Percentiles rank a stretch among this genome's conserved stretches.
Conservation (phyloP, 768 basidiomycete species). For the Suillus placidus region DNA sequence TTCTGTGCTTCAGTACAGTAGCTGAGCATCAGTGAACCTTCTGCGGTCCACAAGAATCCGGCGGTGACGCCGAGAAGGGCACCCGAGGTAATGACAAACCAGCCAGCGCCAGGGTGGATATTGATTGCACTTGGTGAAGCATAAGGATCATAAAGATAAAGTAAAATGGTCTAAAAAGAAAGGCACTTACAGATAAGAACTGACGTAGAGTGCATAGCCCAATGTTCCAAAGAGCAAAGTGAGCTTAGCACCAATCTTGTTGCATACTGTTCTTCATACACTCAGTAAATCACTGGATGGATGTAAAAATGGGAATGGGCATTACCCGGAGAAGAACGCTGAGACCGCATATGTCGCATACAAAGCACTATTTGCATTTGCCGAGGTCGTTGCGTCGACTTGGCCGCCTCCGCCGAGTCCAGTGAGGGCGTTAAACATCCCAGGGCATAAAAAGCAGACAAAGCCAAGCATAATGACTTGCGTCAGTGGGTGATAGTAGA, state of each 20-base stretch:
- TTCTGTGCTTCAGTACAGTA: slow-evolving; percentile 80
- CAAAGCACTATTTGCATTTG: slow-evolving; percentile 68
- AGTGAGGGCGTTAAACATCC: slow-evolving; percentile 76
- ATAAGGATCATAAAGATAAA: neutral
- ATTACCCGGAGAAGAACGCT: slow-evolving; percentile 69
- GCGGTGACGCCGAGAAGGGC: slow-evolving; percentile 72
- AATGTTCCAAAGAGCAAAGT: slow-evolving; percentile 74
- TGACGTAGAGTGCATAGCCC: slow-evolving; percentile 76
- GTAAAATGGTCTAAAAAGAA: neutral
- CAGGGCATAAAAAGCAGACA: slow-evolving; percentile 58
- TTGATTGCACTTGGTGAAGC: slow-evolving; percentile 55
- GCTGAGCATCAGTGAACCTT: slow-evolving; percentile 76
- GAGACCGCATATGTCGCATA: slow-evolving; percentile 61
- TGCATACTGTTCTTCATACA: slow-evolving; percentile 66
- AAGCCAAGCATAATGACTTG: slow-evolving; percentile 69
- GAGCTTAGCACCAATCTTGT: slow-evolving; percentile 68
- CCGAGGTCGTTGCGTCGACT: slow-evolving; percentile 61
- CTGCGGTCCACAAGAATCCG: slow-evolving; percentile 73
- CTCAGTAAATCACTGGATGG: slow-evolving; percentile 6
- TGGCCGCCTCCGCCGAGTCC: slow-evolving; percentile 80
- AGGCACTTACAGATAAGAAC: slow-evolving; percentile 63
- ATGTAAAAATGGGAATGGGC: neutral
- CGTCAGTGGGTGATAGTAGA: slow-evolving; percentile 61
- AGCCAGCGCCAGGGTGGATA: slow-evolving; percentile 60
- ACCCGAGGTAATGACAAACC: slow-evolving; percentile 69